Evolutionary conservation across 2,329 filamentous ascomycete genomes (phyloP).

Genomic region (Fusarium tricinctum): DNA sequence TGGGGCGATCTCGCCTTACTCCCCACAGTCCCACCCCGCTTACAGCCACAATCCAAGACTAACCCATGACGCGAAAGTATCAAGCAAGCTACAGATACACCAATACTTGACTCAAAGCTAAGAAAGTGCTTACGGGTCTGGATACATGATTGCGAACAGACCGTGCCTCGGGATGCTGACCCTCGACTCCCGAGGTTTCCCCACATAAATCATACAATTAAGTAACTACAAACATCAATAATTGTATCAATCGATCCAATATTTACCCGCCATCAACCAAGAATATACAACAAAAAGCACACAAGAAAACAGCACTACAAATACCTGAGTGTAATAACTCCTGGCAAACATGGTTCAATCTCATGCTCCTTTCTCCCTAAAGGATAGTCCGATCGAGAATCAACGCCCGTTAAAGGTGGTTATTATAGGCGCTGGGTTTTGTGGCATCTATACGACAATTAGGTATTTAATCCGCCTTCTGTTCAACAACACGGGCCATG

Average conservation of each 20-base stretch:
- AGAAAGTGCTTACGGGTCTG: not conserved
- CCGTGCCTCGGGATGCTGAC: not conserved
- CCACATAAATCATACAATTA: not conserved
- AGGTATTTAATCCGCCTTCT: slow-evolving; percentile 3
- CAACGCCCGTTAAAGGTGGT: slow-evolving; percentile 19
- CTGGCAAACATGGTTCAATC: slow-evolving; percentile 4
- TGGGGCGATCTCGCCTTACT: not conserved
- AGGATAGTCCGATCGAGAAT: slow-evolving; percentile 25
- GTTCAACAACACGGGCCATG: not conserved
- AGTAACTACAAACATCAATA: not conserved
- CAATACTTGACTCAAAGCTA: not conserved
- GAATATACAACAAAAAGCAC: not conserved
- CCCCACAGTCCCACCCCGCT: not conserved
- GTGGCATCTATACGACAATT: slow-evolving; percentile 27
- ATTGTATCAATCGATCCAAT: not conserved
- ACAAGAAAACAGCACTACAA: not conserved
- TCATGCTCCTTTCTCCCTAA: slow-evolving; percentile 6
- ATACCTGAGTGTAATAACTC: not conserved
- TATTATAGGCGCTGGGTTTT: slow-evolving; percentile 29
- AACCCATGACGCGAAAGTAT: not conserved
- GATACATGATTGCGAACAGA: not conserved
- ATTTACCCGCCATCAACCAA: not conserved
- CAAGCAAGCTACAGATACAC: not conserved
- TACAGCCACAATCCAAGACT: not conserved
- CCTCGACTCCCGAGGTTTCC: not conserved